Evolutionary conservation across 768 basidiomycete genomes (phyloP).

Genomic region (Calocera viscosa): DNA sequence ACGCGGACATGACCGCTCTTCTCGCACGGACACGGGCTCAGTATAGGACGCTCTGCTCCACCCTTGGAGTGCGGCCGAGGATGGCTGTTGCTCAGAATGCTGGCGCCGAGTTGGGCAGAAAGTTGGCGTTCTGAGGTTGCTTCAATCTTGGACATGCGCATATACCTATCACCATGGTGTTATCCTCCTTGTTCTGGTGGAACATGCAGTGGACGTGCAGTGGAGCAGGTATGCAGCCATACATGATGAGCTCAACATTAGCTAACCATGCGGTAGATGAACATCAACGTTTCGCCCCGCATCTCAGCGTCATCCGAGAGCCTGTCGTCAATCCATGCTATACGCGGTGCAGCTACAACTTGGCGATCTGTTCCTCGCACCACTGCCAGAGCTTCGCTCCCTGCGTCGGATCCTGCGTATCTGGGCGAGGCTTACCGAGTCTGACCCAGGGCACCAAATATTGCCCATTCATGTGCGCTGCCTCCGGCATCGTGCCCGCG

Average conservation of each 20-base stretch:
- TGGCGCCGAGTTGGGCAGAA: background rate
- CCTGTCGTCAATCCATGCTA: background rate
- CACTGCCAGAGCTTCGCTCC: slow-evolving; percentile 35
- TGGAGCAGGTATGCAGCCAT: no score
- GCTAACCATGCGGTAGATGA: no score
- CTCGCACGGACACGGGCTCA: slow-evolving; percentile 76
- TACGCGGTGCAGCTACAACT: background rate
- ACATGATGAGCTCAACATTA: no score
- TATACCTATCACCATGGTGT: no score
- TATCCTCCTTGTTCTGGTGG: no score
- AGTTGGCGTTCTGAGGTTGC: background rate
- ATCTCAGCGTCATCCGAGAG: no score
- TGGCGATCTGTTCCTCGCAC: slow-evolving; percentile 36
- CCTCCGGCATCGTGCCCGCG: slow-evolving; percentile 34
- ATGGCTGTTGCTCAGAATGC: slow-evolving; percentile 15
- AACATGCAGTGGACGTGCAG: no score
- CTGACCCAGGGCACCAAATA: slow-evolving; percentile 41
- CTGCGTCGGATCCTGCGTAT: slow-evolving; percentile 28
- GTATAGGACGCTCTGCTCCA: slow-evolving; percentile 76
- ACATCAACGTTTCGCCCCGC: no score
- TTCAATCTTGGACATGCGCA: no score
- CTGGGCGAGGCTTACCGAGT: slow-evolving; percentile 25
- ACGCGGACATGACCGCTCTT: slow-evolving; percentile 57
- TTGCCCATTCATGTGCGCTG: slow-evolving; percentile 32
- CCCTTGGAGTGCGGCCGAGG: slow-evolving; percentile 52